Evolutionary conservation across 306 rosid genomes (phyloP).

Genomic region (Prunus davidiana): DNA sequence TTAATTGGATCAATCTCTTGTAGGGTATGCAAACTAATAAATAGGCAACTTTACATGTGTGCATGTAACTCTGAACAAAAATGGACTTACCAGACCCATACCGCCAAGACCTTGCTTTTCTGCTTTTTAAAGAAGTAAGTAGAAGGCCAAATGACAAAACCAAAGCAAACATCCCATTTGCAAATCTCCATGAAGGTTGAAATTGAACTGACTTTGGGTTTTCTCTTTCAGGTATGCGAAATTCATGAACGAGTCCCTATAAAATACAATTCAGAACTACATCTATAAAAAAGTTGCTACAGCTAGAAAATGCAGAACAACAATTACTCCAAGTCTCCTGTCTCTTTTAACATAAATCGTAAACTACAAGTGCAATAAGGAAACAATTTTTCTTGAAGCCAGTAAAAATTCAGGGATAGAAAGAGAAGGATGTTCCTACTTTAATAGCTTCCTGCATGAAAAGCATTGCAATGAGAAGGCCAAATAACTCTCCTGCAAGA

Average conservation of each 20-base stretch:
- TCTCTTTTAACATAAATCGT: not conserved
- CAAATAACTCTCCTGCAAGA: conserved; percentile 73
- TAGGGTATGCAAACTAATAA: not conserved
- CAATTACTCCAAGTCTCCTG: not conserved
- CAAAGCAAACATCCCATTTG: conserved; percentile 84
- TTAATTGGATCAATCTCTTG: not conserved
- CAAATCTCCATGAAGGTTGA: conserved; percentile 81
- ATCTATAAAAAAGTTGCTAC: not conserved
- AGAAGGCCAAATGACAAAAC: conserved; percentile 75
- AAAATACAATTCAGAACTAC: conserved; percentile 17
- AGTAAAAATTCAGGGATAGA: not conserved
- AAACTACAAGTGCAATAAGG: not conserved
- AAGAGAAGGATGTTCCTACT: conserved; percentile 34
- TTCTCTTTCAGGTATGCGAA: conserved; percentile 58
- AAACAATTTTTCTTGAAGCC: conserved; percentile 9
- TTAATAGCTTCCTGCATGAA: conserved; percentile 84
- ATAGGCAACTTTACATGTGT: not conserved
- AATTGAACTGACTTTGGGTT: conserved; percentile 46
- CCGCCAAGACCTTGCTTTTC: conserved; percentile 80
- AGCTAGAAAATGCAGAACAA: not conserved
- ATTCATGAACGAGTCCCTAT: conserved; percentile 68
- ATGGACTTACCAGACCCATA: conserved; percentile 61
- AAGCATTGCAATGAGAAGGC: conserved; percentile 81
- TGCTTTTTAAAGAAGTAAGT: conserved; percentile 62
- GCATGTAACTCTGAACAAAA: not conserved